Evolutionary conservation across 2,329 filamentous ascomycete genomes (phyloP), one percentile per base, ranked within the genome.

Genomic region (Alternaria arbusti): DNA sequence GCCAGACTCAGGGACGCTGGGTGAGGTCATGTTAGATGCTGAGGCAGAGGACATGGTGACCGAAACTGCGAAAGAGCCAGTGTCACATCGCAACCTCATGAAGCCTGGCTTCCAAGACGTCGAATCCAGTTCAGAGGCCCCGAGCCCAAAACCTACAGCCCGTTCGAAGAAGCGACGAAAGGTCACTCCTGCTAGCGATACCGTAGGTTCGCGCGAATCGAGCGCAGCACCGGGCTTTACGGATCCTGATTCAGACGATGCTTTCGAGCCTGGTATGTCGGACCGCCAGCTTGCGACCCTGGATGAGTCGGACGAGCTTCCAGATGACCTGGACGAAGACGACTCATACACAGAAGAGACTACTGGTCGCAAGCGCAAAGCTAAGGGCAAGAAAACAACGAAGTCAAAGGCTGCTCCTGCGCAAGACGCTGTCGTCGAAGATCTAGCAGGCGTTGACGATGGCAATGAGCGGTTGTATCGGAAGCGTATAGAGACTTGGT

Each of bases 401-500:
- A 76, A 69, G 46, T 58, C 66, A 7, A 74, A 72, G 15, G 46
- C 63, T 26, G 57, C 65, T 22, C 56, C 69, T n/a, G 61, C 66
- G 13, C 70, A 70, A 4, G 74, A 70, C 13, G 72, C 70, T 10
- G 75, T 77, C 43, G 72, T 78, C 45, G 86, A 89, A 69, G 87
- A 89, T 70, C 78, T 90, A 28, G 84, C 85, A 12, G 87, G 87
- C 3, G 80, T 97, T 20, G 96, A 99, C 73, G 96, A 99, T 78
- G 96, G 96, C 1, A 91, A 97, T 63, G 94, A 97, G 77, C 82
- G 85, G 0, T 85, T 94, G 20, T 99, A 96, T 76, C 91, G 93
- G 72, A 83, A 84, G 47, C 88, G 96, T 45, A 79, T 99, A 5
- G 85, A 88, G 22, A 87, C 88, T 58, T 99, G 96, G 96, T 86